Base-by-base conservation (phyloP, 148 eudicot species). In the Rhododendron mucronatum region DNA sequence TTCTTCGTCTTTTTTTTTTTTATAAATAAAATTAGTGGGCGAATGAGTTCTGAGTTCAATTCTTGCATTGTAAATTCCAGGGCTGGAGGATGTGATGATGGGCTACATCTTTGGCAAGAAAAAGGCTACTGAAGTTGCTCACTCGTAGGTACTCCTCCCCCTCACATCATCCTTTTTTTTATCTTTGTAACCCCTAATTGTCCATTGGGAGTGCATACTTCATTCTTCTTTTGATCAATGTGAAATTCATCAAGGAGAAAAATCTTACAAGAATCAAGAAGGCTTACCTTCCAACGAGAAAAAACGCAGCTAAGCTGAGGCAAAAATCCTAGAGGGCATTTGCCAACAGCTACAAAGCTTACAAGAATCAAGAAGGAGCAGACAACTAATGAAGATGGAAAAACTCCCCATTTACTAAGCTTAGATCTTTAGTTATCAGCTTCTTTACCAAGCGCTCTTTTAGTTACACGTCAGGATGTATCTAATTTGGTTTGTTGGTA, bases 121-220 rank as follows among this genome's bases (percentile, higher is more conserved):
- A 82, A 96, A 90, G 87, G 93, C 96, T 33, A 95, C 96, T 83
- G 91, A 95, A 90, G 95, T 96, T 94, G 96, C 96, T 92, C 98
- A 95, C 89, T 92, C 91, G 99, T 96, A 92, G 95, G 95, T 96
- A 94, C 83, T 86, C 82, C 37, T 51, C 16, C 59, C 44, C 55
- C 9, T 48, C 59, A 21, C 44, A 39, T 65, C n/a, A 8, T 16
- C 18, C 15, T 7, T 73, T 84, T 84, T n/a, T 57, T 35, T 3
- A 5, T 14, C 73, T 37, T 55, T 7, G 5, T 23, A 1, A 1
- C 13, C 12, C 63, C 16, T 71, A 23, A 39, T 44, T 16, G 7
- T 63, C 18, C 28, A 3, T 67, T 67, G 20, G 69, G 23, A 13
- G 23, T 30, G 20, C 26, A 30, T 44, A 18, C 78, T 83, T 45